A percentile compares a stretch with the other conserved stretches of the same genome.
These are phyloP conservation scores for Leishmania tarentolae DNA, from an alignment of 208 protist genomes.

Conservation along the genomic window DNA sequence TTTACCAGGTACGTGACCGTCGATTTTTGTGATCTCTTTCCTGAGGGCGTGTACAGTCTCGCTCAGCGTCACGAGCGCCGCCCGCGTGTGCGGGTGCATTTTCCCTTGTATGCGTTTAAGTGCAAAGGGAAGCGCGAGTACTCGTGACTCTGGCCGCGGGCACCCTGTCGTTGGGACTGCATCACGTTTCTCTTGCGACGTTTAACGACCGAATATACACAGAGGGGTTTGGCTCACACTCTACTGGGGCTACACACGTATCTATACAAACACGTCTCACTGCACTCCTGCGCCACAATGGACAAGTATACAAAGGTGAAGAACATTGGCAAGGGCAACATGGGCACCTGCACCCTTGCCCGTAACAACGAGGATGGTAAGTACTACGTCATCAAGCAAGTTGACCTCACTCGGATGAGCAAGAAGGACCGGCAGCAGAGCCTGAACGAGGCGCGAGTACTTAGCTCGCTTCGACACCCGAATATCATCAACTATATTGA, in stretches of 20 bases:
- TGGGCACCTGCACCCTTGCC: constrained; percentile 92
- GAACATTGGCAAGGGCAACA: constrained; percentile 94
- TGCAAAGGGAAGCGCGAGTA: background rate
- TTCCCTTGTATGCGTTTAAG: background rate
- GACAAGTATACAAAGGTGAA: constrained; percentile 92
- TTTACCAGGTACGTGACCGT: background rate
- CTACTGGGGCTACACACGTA: background rate
- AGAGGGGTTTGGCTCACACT: background rate
- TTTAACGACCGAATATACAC: background rate
- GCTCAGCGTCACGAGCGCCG: background rate
- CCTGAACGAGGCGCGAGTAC: constrained; percentile 90
- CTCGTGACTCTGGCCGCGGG: background rate
- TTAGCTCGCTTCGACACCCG: constrained; percentile 91
- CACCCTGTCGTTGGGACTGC: background rate
- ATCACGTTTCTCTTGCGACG: background rate
- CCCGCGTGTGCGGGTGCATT: background rate
- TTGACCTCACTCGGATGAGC: constrained; percentile 88
- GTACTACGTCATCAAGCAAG: constrained; percentile 94
- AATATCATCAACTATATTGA: constrained; percentile 96
- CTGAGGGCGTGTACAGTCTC: background rate
- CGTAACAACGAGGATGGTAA: constrained; percentile 92
- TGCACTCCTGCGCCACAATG: constrained; percentile 38
- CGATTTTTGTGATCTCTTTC: background rate
- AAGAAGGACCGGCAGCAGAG: constrained; percentile 90
- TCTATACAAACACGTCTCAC: background rate